phyloP scores from a whole-genome alignment of 192 early-diverging fungal genomes.

The Entomortierella beljakovae region DNA sequence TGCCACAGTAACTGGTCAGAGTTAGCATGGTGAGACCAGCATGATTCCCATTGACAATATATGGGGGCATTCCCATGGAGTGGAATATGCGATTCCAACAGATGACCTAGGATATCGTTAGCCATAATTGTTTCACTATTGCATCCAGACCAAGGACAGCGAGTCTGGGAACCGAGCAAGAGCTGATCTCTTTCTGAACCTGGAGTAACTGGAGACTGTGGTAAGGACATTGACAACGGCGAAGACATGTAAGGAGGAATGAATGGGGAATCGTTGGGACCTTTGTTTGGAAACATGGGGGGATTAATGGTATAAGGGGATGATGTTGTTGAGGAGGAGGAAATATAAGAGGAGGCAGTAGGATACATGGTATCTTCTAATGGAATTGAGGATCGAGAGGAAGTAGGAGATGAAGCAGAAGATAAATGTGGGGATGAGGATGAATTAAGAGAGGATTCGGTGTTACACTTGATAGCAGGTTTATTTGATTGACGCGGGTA shows the following conservation, averaged over 20 bases:
- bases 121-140: slow-evolving; percentile 40
- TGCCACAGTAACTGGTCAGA: slow-evolving; percentile 67
- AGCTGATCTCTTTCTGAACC: background rate
- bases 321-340: background rate
- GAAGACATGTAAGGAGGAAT: background rate
- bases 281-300: background rate
- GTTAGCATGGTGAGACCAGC: slow-evolving; percentile 55
- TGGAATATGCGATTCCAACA: slow-evolving; percentile 52
- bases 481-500: background rate
- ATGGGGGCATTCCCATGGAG: slow-evolving; percentile 12
- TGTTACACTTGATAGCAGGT: background rate
- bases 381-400: background rate
- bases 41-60: slow-evolving; percentile 69
- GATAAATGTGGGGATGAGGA: background rate
- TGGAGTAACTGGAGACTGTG: background rate
- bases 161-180: background rate
- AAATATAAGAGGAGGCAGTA: background rate
- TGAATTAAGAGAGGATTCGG: background rate
- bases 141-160: slow-evolving; percentile 58
- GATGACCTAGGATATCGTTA: slow-evolving; percentile 55
- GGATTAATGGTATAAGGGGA: too few relatives aligned
- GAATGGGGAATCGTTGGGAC: background rate
- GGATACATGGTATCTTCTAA: background rate
- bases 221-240: background rate
- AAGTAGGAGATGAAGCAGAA: background rate